Base-by-base conservation (phyloP, 352 stramenopile species). In the Saprolegnia parasitica region DNA sequence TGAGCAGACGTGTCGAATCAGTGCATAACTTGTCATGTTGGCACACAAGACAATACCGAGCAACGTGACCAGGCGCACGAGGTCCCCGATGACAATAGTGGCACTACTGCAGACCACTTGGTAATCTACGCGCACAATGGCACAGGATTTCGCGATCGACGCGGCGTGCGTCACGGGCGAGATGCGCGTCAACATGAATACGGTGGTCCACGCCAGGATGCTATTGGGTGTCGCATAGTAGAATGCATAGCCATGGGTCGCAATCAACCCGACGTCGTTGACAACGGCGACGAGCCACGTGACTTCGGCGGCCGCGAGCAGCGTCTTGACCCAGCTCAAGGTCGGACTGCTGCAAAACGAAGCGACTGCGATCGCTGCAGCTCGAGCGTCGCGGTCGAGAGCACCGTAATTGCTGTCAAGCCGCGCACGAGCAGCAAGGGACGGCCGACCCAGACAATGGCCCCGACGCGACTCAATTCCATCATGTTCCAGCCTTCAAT, bases 371-470 rank as follows among this genome's bases (percentile, higher is more conserved):
- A 58, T 0, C 35, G 42, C 15, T n/a, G 21, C 3, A 70, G 26
- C 47, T 70, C 39, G 15, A 70, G 37, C 11, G 63, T 70, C 4
- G 16, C 42, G 4, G 63, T 70, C 26, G 63, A 70, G 2, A 70
- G 23, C 15, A 70, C 13, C 5, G 13, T 21, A 15, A 70, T 60
- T 8, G 63, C 63, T n/a, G 63, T 70, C 20, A 70, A 13, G 37
- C 63, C 61, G 21, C 63, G 63, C 13, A 70, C 16, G 50, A 70
- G 61, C 32, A 70, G 55, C 11, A 70, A 16, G 16, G 63, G 46
- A 5, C 63, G 63, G 21, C 63, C 63, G 21, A 61, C 24, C 63
- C 63, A 70, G 11, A 70, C 63, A 57, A 70, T 61, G 13, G 63
- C 63, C 10, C 63, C 63, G 6, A 70, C 63, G 39, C 63, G 63